Evolutionary conservation across 148 eudicot species (phyloP).

Genomic region (Silene conica): DNA sequence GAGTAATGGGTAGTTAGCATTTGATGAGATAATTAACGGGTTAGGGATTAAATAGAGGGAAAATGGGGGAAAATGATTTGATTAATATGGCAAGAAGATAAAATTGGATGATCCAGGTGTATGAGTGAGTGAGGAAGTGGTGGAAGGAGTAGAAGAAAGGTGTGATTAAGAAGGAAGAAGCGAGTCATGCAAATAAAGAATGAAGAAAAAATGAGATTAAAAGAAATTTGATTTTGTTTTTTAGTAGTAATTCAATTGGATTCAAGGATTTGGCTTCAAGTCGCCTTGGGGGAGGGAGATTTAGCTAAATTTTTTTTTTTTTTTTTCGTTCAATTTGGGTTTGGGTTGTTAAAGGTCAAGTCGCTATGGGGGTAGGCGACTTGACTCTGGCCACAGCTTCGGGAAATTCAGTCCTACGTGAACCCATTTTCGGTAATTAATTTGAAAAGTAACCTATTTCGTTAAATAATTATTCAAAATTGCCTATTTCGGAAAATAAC

Average conservation of each 20-base stretch:
- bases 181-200: background rate
- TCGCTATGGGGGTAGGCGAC: too few species aligned
- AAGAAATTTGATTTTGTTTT: background rate
- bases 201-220: background rate
- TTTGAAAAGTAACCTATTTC: too few species aligned
- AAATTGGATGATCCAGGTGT: background rate
- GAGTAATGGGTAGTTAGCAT: slow-evolving; percentile 1
- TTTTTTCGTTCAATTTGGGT: too few species aligned
- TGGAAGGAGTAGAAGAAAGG: background rate
- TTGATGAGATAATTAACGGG: background rate
- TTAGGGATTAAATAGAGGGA: background rate
- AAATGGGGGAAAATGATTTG: background rate
- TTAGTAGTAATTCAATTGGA: background rate
- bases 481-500: too few species aligned
- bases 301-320: too few species aligned
- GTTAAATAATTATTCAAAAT: too few species aligned
- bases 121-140: background rate
- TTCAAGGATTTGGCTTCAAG: background rate
- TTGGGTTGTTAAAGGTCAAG: too few species aligned
- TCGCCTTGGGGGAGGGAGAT: too few species aligned
- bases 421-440: too few species aligned
- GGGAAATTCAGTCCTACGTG: too few species aligned
- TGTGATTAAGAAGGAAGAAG: background rate
- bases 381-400: too few species aligned
- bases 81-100: too few species aligned